phyloP scores from a whole-genome alignment of 257 asterid species.

The Galeopsis tetrahit region DNA sequence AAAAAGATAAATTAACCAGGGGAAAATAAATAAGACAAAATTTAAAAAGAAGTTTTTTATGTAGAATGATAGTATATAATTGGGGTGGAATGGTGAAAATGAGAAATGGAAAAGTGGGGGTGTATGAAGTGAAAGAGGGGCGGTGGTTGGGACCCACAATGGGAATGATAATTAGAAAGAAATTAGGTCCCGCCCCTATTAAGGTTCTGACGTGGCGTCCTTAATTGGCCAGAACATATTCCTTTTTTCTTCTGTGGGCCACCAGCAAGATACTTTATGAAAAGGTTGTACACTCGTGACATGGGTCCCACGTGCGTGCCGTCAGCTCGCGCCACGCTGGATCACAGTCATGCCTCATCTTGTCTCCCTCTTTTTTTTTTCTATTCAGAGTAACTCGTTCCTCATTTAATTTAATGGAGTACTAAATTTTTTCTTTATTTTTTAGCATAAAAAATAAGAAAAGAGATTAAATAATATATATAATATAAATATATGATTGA shows the following conservation, averaged over 20 bases:
- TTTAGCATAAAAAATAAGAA: no score
- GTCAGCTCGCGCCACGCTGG: slow-evolving; percentile 56
- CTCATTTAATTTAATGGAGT: no score
- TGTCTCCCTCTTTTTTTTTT: slow-evolving; percentile 6
- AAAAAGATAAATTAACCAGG: no score
- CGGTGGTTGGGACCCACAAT: slow-evolving; percentile 34
- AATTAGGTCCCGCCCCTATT: neutral
- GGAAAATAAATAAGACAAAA: no score
- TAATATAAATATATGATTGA: no score
- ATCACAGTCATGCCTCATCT: slow-evolving; percentile 43
- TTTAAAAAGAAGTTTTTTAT: no score
- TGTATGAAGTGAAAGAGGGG: slow-evolving; percentile 21
- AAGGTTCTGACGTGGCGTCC: slow-evolving; percentile 32
- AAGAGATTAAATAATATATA: no score
- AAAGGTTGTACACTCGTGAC: slow-evolving; percentile 40
- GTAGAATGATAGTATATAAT: no score
- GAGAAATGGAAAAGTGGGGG: no score
- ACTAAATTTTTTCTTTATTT: no score
- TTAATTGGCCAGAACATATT: neutral
- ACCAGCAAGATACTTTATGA: slow-evolving; percentile 40
- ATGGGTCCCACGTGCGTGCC: slow-evolving; percentile 43
- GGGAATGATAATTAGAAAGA: neutral
- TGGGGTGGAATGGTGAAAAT: no score
- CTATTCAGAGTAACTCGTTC: no score
- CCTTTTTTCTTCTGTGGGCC: slow-evolving; percentile 39